Base-by-base conservation (phyloP, 202 grass and related monocot species). In the Carex arenaria region DNA sequence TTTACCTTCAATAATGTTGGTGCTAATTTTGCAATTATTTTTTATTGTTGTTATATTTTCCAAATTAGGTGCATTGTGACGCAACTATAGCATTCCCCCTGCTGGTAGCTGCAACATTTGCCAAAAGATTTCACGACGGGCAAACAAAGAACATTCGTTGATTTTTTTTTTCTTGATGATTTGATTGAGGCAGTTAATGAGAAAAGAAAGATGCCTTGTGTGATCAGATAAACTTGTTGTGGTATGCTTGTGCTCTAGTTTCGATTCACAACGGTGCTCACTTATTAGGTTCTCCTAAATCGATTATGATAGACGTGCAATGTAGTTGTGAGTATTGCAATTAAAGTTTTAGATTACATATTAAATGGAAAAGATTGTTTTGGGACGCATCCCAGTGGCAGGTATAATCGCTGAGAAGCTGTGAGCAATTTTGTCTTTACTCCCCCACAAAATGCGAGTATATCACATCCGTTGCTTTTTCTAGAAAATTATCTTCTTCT, bases 11-110 rank as follows among this genome's bases (percentile, higher is more conserved):
- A 64, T 59, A 10, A 65, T 43, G 22, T 81, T 4, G 0, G 19
- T 84, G 13, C 36, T 85, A 81, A 6, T 60, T 42, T 63, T 19
- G n/a, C 30, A 36, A 17, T 57, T 67, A 34, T 59, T 67, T 67
- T 83, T 28, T 65, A 54, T 53, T 72, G 38, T 22, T 78, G 3
- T 5, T 85, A 62, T 23, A 62, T 64, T 75, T 72, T 42, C 47
- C 81, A 85, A 88, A 80, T 15, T 87, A 98, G 95, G 92, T 98
- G 53, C 95, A 98, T 83, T 98, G 95, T 5, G 95, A 98, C 73
- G 92, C 92, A 10, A 98, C 90, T 78, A 93, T 98, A 15, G 95
- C 92, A 63, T 94, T 98, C 64, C 95, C 95, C 0, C 83, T 98
- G 49, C 30, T 98, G n/a, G 90, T 94, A 19, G 89, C 92, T 32